Conservation (phyloP, 306 rosid genomes). For the Benincasa hispida region DNA sequence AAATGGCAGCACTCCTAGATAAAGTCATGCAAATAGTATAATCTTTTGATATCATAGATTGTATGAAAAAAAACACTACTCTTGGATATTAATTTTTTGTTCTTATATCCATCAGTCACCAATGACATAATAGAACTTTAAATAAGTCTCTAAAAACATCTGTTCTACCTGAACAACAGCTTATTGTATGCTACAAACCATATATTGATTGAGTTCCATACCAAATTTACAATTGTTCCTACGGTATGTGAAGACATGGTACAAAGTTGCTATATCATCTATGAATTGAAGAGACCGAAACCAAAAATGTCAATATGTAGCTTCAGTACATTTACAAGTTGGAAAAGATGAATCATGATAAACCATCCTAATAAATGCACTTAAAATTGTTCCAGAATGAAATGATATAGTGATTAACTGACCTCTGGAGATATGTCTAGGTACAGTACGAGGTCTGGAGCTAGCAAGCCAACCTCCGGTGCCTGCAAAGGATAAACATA, state of each 20-base stretch:
- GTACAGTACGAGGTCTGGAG: constrained; percentile 71
- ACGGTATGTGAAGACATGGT: not conserved
- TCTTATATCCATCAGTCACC: not conserved
- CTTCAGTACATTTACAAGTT: not conserved
- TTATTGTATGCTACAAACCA: not conserved
- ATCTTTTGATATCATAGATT: not conserved
- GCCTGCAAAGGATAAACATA: constrained; percentile 34
- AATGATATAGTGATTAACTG: not conserved
- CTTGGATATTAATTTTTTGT: not conserved
- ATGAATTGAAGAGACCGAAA: not conserved
- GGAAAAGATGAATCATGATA: not conserved
- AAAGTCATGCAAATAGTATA: not conserved
- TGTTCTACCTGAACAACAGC: not conserved
- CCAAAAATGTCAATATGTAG: not conserved
- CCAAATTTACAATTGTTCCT: not conserved
- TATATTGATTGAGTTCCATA: not conserved
- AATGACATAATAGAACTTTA: not conserved
- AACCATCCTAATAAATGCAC: not conserved
- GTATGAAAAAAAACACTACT: not conserved
- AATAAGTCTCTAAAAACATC: not conserved
- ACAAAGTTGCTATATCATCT: not conserved
- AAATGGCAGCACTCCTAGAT: not conserved
- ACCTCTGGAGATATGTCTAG: constrained; percentile 90
- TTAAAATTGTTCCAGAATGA: not conserved
- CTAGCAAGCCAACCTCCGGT: constrained; percentile 73